Conservation (phyloP, 75 land plant species). For the Sequoiadendron giganteum region DNA sequence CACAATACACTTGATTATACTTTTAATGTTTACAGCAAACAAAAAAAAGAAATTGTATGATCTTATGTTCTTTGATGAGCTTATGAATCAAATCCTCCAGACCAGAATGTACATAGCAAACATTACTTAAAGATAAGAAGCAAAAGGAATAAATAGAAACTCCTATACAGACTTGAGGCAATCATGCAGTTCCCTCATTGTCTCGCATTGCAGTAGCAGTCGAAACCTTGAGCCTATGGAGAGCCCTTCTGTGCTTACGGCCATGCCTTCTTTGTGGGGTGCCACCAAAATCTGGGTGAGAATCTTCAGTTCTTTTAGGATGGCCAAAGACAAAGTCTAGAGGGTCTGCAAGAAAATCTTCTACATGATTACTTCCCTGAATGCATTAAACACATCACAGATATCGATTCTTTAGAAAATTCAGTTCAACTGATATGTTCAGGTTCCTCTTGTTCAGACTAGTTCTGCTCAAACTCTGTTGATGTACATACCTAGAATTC, state of each 20-base stretch:
- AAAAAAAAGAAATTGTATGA: not conserved
- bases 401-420: not conserved
- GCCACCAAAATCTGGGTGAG: slow-evolving; percentile 3
- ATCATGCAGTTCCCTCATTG: not conserved
- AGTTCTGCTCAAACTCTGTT: not conserved
- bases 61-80: not conserved
- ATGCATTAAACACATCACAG: not conserved
- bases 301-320: slow-evolving; percentile 20
- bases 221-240: slow-evolving; percentile 14
- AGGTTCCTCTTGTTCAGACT: not conserved
- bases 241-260: slow-evolving; percentile 30
- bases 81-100: not conserved
- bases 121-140: not conserved
- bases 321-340: slow-evolving; percentile 43
- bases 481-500: not conserved
- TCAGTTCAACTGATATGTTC: not conserved
- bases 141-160: not conserved
- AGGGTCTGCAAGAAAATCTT: slow-evolving; percentile 32
- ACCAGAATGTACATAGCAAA: not conserved
- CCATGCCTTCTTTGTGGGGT: slow-evolving; percentile 6
- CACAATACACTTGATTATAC: not conserved
- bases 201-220: not conserved
- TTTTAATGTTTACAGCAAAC: not conserved
- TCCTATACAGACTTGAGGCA: not conserved
- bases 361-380: slow-evolving; percentile 10